Evolutionary conservation across 1,139 yeast genomes (phyloP).

Genomic region (Candida glucosophila): DNA sequence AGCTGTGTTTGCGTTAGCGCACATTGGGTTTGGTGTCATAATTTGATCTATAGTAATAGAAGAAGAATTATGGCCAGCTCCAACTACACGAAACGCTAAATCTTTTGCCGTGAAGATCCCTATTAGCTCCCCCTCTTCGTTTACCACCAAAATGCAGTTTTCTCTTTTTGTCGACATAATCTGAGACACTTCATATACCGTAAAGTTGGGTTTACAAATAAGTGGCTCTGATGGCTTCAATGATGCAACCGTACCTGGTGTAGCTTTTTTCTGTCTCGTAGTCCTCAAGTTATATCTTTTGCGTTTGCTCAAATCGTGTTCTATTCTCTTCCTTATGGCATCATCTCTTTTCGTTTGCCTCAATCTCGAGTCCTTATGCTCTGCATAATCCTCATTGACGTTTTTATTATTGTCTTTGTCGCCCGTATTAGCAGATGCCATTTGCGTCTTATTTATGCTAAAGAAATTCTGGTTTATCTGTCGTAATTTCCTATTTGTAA

Average conservation of each 20-base stretch:
- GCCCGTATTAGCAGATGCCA: no score
- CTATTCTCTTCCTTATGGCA: constrained; percentile 70
- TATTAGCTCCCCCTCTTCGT: constrained; percentile 42
- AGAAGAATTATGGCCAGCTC: constrained; percentile 59
- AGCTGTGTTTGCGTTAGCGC: constrained; percentile 61
- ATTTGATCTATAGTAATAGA: constrained; percentile 63
- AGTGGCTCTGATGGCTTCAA: constrained; percentile 72
- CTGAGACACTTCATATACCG: constrained; percentile 76
- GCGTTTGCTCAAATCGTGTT: constrained; percentile 64
- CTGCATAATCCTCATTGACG: no score
- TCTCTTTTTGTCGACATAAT: constrained; percentile 84
- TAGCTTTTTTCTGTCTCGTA: constrained; percentile 28
- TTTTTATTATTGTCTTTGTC: no score
- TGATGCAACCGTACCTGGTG: constrained; percentile 71
- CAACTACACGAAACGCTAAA: constrained; percentile 67
- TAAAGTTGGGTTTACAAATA: constrained; percentile 55
- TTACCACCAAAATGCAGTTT: constrained; percentile 62
- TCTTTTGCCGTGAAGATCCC: constrained; percentile 81
- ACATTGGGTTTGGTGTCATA: constrained; percentile 80
- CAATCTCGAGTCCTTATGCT: constrained; percentile 52
- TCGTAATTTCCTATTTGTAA: no score
- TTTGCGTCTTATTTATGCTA: no score
- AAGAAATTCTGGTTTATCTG: no score
- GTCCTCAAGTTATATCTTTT: constrained; percentile 18
- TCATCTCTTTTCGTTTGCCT: constrained; percentile 73